Percentiles rank a stretch among this genome's conserved stretches.
phyloP scores from a whole-genome alignment of 2,329 filamentous ascomycete species.

The Ophiostoma piceae region DNA sequence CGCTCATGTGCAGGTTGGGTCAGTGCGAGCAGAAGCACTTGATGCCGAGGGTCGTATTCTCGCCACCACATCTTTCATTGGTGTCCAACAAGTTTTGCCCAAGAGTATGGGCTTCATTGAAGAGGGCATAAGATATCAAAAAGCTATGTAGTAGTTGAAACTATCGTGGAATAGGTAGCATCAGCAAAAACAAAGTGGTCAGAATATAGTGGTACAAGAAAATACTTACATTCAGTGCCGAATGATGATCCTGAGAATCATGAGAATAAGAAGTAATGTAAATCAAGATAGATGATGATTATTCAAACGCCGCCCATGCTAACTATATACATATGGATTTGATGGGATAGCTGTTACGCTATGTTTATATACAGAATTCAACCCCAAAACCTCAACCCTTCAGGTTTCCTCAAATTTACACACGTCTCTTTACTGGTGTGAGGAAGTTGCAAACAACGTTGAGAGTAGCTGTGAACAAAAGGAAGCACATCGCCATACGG shows the following conservation, averaged over 20 bases:
- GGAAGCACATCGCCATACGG: slow-evolving; percentile 23
- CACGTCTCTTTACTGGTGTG: not conserved
- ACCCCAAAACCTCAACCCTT: not conserved
- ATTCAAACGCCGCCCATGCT: not conserved
- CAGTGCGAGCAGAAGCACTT: not conserved
- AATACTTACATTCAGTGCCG: too few relatives aligned
- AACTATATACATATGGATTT: not conserved
- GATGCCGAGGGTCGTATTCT: not conserved
- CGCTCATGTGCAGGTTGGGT: not conserved
- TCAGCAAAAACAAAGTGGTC: too few relatives aligned
- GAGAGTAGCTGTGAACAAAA: slow-evolving; percentile 12
- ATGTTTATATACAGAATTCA: not conserved
- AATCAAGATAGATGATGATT: not conserved
- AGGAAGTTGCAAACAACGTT: slow-evolving; percentile 20
- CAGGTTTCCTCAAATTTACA: not conserved
- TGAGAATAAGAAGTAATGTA: not conserved
- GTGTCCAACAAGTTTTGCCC: not conserved
- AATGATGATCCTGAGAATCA: too few relatives aligned
- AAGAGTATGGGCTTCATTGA: not conserved
- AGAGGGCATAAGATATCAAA: not conserved
- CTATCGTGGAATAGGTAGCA: not conserved
- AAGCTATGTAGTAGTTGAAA: not conserved
- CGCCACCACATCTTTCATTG: not conserved
- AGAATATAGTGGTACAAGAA: too few relatives aligned
- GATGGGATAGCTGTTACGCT: not conserved